Conservation (phyloP, 306 rosid genomes). For the Acacia crassicarpa region DNA sequence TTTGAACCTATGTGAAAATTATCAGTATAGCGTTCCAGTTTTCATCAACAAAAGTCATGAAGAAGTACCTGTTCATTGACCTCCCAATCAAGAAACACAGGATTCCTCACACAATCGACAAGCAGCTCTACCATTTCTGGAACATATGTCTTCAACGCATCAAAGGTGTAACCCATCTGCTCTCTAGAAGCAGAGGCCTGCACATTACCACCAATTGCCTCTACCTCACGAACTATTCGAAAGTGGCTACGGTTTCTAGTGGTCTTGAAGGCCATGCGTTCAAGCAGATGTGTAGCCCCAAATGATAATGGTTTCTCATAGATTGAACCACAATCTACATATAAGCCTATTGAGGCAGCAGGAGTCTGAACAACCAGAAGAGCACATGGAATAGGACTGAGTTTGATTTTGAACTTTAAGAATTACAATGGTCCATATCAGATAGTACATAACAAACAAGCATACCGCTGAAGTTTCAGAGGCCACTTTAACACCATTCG, state of each 20-base stretch:
- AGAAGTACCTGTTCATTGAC: conserved; percentile 81
- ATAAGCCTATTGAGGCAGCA: conserved; percentile 83
- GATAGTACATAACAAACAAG: not conserved
- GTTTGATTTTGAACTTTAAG: not conserved
- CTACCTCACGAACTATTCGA: conserved; percentile 84
- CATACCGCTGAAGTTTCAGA: conserved; percentile 73
- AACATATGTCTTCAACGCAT: conserved; percentile 81
- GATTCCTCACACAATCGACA: conserved; percentile 73
- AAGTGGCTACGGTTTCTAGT: conserved; percentile 83
- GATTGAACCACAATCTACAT: conserved; percentile 74
- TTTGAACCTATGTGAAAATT: not conserved
- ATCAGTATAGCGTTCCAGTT: not conserved
- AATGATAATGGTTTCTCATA: conserved; percentile 76
- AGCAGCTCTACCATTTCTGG: conserved; percentile 97
- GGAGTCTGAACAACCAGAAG: conserved; percentile 55
- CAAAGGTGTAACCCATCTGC: conserved; percentile 92
- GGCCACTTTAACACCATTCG: conserved; percentile 82
- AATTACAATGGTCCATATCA: not conserved
- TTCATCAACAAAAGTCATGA: conserved; percentile 9
- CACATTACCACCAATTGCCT: conserved; percentile 92
- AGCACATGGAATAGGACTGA: not conserved
- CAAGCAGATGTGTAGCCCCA: conserved; percentile 83
- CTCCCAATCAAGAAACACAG: conserved; percentile 94
- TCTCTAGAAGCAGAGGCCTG: conserved; percentile 89
- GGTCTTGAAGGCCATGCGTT: conserved; percentile 87